Percentiles rank a stretch among this genome's conserved stretches.
phyloP scores from a whole-genome alignment of 2,329 filamentous ascomycete genomes.

The Phialocephala subalpina region DNA sequence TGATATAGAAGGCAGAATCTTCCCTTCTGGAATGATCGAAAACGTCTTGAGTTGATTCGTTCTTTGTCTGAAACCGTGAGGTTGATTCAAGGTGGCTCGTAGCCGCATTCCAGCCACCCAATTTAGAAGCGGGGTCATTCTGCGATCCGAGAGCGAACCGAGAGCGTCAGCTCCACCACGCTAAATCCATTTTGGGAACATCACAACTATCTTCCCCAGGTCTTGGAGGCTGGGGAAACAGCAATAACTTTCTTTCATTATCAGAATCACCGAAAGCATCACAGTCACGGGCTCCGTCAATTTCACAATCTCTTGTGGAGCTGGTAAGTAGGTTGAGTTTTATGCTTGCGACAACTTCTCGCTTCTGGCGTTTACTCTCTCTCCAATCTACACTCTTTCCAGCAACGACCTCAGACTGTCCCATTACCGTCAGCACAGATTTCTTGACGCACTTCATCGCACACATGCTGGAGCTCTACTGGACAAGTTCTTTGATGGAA shows the following conservation, averaged over 20 bases:
- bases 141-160: background rate
- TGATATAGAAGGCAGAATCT: background rate
- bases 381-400: background rate
- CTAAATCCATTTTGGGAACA: background rate
- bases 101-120: background rate
- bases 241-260: background rate
- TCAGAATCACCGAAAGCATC: background rate
- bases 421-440: background rate
- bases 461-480: background rate
- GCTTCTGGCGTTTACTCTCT: background rate
- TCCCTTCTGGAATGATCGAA: background rate
- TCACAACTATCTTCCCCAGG: background rate
- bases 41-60: background rate
- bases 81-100: background rate
- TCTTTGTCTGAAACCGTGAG: background rate
- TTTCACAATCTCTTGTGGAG: background rate
- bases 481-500: background rate
- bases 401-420: background rate
- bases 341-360: background rate
- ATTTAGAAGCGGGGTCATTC: background rate
- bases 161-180: background rate
- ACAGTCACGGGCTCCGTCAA: background rate
- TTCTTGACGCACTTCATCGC: background rate
- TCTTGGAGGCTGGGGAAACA: background rate
- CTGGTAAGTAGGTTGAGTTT: background rate